Conservation (phyloP, 441 rosid species). For the Syzygium syzygioides region DNA sequence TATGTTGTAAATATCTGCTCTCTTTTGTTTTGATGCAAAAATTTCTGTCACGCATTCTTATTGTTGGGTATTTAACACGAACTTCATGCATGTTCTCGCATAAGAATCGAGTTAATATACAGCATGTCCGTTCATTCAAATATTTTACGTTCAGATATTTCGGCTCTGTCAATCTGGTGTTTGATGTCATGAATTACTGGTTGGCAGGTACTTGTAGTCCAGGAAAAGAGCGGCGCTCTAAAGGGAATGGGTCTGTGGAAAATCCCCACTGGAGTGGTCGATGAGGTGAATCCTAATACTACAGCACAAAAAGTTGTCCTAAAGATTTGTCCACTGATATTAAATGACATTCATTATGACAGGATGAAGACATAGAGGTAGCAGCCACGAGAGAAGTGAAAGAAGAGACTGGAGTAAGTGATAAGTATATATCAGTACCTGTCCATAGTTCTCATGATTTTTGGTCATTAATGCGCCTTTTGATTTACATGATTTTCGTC, state of each 20-base stretch:
- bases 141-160: not conserved
- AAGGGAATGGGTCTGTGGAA: conserved; percentile 8
- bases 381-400: conserved; percentile 11
- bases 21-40: not conserved
- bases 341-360: not conserved
- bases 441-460: not conserved
- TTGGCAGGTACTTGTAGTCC: conserved; percentile 7
- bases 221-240: conserved; percentile 9
- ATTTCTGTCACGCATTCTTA: not conserved
- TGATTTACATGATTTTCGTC: not conserved
- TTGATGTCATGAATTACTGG: not conserved
- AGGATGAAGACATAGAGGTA: conserved; percentile 8
- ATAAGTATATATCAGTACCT: not conserved
- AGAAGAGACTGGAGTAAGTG: conserved; percentile 15
- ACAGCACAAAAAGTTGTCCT: not conserved
- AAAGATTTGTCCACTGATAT: not conserved
- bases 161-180: not conserved
- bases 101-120: not conserved
- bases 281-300: not conserved
- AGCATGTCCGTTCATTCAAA: not conserved
- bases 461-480: not conserved
- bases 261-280: conserved; percentile 11
- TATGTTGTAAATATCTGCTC: not conserved
- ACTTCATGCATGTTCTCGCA: not conserved
- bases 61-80: not conserved